These are phyloP conservation scores for Globisporangium emineosum DNA, from an alignment of 352 stramenopile species.

Conservation along the genomic window DNA sequence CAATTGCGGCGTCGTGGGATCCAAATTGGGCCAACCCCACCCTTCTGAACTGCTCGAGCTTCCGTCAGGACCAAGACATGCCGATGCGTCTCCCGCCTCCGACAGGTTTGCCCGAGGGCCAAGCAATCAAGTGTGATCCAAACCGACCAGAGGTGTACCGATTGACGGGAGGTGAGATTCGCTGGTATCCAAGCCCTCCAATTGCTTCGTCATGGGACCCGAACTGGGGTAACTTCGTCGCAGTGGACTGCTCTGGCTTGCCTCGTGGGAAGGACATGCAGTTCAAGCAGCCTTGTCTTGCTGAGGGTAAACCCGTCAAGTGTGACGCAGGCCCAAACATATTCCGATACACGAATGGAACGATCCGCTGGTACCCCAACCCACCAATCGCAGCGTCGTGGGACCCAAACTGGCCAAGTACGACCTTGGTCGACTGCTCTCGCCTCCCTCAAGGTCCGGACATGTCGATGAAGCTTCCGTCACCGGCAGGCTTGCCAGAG, in stretches of 20 bases:
- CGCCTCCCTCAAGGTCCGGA: slow-evolving; percentile 14
- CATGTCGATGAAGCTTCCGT: slow-evolving; percentile 22
- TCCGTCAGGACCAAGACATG: slow-evolving; percentile 21
- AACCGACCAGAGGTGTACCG: slow-evolving; percentile 16
- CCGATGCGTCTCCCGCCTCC: slow-evolving; percentile 19
- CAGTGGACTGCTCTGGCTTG: neutral
- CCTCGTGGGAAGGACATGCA: slow-evolving; percentile 13
- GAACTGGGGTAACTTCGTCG: too few relatives aligned
- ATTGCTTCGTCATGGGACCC: slow-evolving; percentile 32
- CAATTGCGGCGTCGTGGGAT: slow-evolving; percentile 27
- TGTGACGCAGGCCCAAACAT: slow-evolving; percentile 12
- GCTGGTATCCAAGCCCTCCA: slow-evolving; percentile 21
- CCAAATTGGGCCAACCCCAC: slow-evolving; percentile 5
- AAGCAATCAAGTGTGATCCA: slow-evolving; percentile 27
- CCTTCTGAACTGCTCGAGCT: slow-evolving; percentile 23
- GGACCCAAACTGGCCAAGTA: slow-evolving; percentile 26
- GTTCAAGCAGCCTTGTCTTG: slow-evolving; percentile 2
- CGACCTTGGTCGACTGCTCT: too few relatives aligned
- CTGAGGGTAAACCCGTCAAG: slow-evolving; percentile 15
- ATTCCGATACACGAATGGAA: slow-evolving; percentile 13
- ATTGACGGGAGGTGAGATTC: slow-evolving; percentile 16
- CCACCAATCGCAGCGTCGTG: slow-evolving; percentile 21
- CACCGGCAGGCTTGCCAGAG: slow-evolving; percentile 13
- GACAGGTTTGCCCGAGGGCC: slow-evolving; percentile 17
- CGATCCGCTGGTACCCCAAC: slow-evolving; percentile 21